A percentile compares a stretch with the other conserved stretches of the same genome.
Conservation (phyloP, 768 basidiomycete genomes). For the Mycena indigotica region DNA sequence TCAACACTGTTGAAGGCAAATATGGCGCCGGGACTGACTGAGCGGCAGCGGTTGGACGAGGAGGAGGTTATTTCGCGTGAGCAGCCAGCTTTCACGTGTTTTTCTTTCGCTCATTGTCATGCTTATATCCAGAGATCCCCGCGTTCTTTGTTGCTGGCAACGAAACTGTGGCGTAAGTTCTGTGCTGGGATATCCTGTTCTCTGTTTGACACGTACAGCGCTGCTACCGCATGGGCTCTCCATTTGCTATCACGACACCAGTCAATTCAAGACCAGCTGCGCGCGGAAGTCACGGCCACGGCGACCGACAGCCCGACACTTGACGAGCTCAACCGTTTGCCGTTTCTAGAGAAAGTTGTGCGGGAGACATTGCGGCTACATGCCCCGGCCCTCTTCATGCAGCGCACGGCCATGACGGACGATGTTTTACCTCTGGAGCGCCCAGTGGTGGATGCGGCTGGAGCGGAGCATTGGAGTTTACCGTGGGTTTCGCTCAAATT, state of each 20-base stretch:
- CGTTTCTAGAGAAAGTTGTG: constrained; percentile 51
- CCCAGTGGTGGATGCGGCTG: constrained; percentile 48
- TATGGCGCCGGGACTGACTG: constrained; percentile 47
- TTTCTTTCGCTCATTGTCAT: neutral
- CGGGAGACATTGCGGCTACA: constrained; percentile 62
- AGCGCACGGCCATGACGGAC: constrained; percentile 51
- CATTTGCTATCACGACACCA: constrained; percentile 41
- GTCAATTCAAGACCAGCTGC: constrained; percentile 43
- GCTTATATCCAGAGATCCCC: neutral
- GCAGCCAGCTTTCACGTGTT: neutral
- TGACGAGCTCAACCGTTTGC: constrained; percentile 42
- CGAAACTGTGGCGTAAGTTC: constrained; percentile 15
- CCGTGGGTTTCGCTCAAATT: constrained; percentile 12
- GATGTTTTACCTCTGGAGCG: constrained; percentile 53
- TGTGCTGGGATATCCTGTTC: neutral
- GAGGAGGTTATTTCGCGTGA: constrained; percentile 43
- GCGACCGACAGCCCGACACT: constrained; percentile 39
- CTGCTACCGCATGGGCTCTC: constrained; percentile 41
- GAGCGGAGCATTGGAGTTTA: constrained; percentile 41
- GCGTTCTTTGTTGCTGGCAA: constrained; percentile 43
- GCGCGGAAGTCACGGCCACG: constrained; percentile 42
- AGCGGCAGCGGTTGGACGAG: constrained; percentile 47
- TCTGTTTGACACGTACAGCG: neutral
- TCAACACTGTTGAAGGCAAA: constrained; percentile 53
- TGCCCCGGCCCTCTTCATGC: constrained; percentile 48